Evolutionary conservation across 164 flowering plant genomes (phyloP).

Genomic region (Chimonanthus praecox): DNA sequence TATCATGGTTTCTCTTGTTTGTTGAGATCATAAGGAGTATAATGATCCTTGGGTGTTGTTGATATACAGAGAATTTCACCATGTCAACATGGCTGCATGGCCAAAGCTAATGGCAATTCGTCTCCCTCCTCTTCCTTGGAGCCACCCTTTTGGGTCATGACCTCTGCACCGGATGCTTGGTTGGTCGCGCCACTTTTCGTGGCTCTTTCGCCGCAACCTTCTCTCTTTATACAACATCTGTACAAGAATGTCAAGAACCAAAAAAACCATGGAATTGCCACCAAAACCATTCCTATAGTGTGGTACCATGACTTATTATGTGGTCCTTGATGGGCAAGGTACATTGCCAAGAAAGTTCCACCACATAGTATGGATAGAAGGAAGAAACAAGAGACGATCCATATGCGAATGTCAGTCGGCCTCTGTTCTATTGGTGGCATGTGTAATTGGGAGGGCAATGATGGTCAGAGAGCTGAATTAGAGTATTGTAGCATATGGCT

Average conservation of each 20-base stretch:
- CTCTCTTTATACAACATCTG: conserved; percentile 1
- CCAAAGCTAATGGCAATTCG: background rate
- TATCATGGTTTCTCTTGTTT: background rate
- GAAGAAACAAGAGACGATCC: conserved; percentile 4
- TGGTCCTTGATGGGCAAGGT: background rate
- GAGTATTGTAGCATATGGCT: background rate
- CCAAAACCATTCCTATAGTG: background rate
- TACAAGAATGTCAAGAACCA: background rate
- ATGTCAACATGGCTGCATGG: background rate
- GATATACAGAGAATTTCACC: background rate
- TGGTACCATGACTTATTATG: background rate
- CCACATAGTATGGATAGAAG: background rate
- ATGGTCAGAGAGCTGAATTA: background rate
- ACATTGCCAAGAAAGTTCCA: conserved; percentile 1
- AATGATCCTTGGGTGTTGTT: background rate
- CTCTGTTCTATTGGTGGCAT: background rate
- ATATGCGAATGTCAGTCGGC: conserved; percentile 2
- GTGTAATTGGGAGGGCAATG: background rate
- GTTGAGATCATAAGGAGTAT: too few relatives aligned
- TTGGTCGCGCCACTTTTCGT: background rate
- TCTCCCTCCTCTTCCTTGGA: background rate
- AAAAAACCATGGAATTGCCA: conserved; percentile 5
- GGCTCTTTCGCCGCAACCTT: background rate
- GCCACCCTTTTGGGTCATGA: too few relatives aligned
- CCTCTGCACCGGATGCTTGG: background rate